A percentile compares a stretch with the other conserved stretches of the same genome.
Conservation (phyloP, 768 basidiomycete genomes). For the Pisolithus sp. region DNA sequence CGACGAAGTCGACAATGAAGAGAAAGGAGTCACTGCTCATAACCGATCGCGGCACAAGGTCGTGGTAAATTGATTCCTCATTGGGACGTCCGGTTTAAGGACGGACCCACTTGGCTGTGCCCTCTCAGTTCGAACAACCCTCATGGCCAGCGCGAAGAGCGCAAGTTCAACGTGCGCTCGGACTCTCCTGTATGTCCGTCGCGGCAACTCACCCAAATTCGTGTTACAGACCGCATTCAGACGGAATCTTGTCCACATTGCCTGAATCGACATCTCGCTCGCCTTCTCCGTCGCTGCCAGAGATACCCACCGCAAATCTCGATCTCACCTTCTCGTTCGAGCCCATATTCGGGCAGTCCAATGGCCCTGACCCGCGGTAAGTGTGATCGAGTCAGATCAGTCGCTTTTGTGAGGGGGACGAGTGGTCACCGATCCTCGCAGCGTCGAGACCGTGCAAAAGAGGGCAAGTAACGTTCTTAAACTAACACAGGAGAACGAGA, state of each 20-base stretch:
- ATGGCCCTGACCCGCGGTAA: constrained; percentile 37
- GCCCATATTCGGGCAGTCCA: constrained; percentile 33
- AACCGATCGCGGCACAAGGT: constrained; percentile 4
- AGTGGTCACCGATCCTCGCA: constrained; percentile 27
- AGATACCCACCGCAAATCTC: constrained; percentile 46
- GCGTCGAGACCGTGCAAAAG: constrained; percentile 45
- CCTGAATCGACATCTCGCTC: constrained; percentile 16
- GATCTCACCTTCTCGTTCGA: constrained; percentile 38
- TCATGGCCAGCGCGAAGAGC: constrained; percentile 19
- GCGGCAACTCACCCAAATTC: constrained; percentile 15
- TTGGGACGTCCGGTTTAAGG: background rate
- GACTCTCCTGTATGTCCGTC: constrained; percentile 1
- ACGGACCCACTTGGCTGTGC: background rate
- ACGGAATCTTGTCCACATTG: constrained; percentile 15
- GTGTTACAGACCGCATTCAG: constrained; percentile 13
- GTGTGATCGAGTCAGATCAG: constrained; percentile 26
- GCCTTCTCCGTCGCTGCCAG: constrained; percentile 37
- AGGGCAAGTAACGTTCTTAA: constrained; percentile 74
- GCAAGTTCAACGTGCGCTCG: constrained; percentile 20
- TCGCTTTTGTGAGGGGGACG: constrained; percentile 19
- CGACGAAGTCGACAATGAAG: constrained; percentile 1
- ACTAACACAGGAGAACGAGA: constrained; percentile 73
- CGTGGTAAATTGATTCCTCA: constrained; percentile 14
- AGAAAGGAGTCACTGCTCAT: constrained; percentile 12
- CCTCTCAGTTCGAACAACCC: too few species aligned